Base-by-base conservation (phyloP, 768 basidiomycete genomes). In the Pisolithus orientalis region DNA sequence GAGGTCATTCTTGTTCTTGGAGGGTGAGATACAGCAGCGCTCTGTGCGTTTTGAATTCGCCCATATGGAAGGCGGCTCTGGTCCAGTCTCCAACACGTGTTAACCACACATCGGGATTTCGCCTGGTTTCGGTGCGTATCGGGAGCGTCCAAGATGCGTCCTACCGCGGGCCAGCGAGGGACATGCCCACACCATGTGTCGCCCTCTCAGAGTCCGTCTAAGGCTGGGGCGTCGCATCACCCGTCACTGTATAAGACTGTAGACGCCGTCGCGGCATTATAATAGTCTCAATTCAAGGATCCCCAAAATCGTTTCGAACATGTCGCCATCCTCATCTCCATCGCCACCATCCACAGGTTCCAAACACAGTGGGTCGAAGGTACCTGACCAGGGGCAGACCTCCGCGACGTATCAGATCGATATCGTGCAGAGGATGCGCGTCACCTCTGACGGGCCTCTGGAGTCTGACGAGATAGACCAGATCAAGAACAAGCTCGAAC, bases 401-500 rank as follows among this genome's bases (percentile, higher is more conserved):
- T 24, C 54, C 25, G 39, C 52, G 24, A 57, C 62, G 34, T 62
- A 65, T 45, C 54, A 65, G 57, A 56, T 68, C 54, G 65, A 68
- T 50, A 57, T 66, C 56, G 60, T 68, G 34, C 64, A 68, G 58
- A 64, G 53, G 46, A 16, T 66, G 58, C 66, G 58, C 32, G 53
- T 70, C 37, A 58, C 54, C 44, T 68, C 64, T 31, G 51, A 58
- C 53, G 61, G 59, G 43, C 66, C 62, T 27, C 59, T 66, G 45
- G 61, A 61, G 42, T 57, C 50, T 42, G 58, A 50, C 49, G 58
- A 42, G 57, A 60, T 68, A 55, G 61, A 68, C 44, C 58, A 56
- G 11, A 63, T 68, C 56, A 70, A 68, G 61, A 62, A 60, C 42
- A 58, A 58, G 25, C 54, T 68, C 46, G 57, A 59, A 14, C 57